Evolutionary conservation across 352 stramenopile species (phyloP), one percentile per base, ranked within the genome.

Genomic region (Phytopythium montanum): DNA sequence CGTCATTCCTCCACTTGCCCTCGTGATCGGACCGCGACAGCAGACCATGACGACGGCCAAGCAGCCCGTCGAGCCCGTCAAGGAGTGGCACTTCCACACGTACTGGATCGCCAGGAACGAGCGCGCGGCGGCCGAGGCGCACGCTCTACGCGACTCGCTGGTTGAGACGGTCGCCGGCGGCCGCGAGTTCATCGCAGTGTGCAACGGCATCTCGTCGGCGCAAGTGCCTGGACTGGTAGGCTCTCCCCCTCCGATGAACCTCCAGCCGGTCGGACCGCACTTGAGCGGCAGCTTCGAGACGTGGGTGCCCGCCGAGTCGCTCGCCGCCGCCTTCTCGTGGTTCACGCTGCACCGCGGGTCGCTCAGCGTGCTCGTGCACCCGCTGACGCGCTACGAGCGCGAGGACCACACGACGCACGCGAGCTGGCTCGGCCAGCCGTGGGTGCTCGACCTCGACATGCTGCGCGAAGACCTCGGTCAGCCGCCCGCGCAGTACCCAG

Each of bases 41-140:
- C n/a, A n/a, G n/a, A n/a, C 61, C 55, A 34, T 34, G 23, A 25
- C 2, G 3, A 25, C 16, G 23, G n/a, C 25, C 46, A 53, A 53
- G 46, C 25, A 21, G 26, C 10, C 13, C 3, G 46, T 26, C 16
- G 26, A 1, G 9, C 42, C 56, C 39, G 72, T 88, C 61, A 79
- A 85, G 59, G 83, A 92, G 46, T 92, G 76, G 73, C 83, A 90
- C 51, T 91, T 92, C 62, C 83, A 92, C 65, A 73, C 74, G 26
- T 92, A 81, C 66, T 90, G 69, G 65, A 83, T 76, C 60, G 72
- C 72, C 49, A 76, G 46, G 50, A 88, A 75, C 59, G 59, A 76
- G 56, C 52, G 56, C 31, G 76, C 60, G 41, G 72, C 62, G 23
- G 62, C 66, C 29, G 72, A 87, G 29, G 83, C 79, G 1, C 58